phyloP scores from a whole-genome alignment of 129 eudicot species.

The Heracleum sosnowskyi region DNA sequence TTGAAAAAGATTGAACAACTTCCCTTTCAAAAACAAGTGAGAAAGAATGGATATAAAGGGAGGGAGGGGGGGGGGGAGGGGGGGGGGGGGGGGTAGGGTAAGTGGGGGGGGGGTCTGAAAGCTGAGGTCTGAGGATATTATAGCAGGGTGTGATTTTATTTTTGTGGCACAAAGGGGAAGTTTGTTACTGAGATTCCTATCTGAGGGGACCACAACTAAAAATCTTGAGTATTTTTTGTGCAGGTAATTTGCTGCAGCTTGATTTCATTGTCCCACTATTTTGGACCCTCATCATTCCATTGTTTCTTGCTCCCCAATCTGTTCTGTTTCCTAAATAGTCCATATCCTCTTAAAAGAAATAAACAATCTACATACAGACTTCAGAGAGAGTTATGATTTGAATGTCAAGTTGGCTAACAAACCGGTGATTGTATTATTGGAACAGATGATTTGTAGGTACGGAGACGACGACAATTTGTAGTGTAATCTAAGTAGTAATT shows the following conservation, averaged over 20 bases:
- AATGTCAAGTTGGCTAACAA: background rate
- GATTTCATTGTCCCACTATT: slow-evolving; percentile 17
- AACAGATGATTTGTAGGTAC: background rate
- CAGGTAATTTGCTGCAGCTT: slow-evolving; percentile 6
- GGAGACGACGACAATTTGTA: background rate
- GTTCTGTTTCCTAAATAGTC: background rate
- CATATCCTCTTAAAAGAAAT: background rate
- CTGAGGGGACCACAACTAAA: slow-evolving; percentile 22
- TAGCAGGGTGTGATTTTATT: slow-evolving; percentile 10
- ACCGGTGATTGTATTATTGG: too few species aligned
- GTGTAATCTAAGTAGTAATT: background rate
- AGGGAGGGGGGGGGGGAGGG: background rate
- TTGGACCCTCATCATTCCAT: slow-evolving; percentile 4
- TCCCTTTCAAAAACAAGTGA: background rate
- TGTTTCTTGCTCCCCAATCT: slow-evolving; percentile 17
- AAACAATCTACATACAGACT: background rate
- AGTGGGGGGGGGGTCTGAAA: background rate
- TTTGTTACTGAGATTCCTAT: slow-evolving; percentile 39
- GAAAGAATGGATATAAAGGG: background rate
- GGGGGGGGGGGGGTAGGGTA: background rate
- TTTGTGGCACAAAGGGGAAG: slow-evolving; percentile 15
- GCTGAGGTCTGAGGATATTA: slow-evolving; percentile 9
- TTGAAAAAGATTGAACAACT: slow-evolving; percentile 5
- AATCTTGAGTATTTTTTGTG: slow-evolving; percentile 18
- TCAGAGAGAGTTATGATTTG: background rate